Evolutionary conservation across 176 grass and related monocot genomes (phyloP).

Genomic region (Musa troglodytarum): DNA sequence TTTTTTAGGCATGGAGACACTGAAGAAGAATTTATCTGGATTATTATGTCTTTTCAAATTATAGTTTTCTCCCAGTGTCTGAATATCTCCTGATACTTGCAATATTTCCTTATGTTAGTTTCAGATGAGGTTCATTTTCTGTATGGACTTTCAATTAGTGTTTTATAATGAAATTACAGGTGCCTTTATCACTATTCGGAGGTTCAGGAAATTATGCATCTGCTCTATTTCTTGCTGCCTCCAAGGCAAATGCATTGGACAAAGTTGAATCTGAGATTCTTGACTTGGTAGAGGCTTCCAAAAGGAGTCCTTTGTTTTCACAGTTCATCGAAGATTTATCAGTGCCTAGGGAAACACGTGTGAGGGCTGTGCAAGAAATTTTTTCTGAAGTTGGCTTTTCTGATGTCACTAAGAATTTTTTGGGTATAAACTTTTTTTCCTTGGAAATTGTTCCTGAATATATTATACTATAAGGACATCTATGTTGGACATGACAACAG

Average conservation of each 20-base stretch:
- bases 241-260: slow-evolving; percentile 60
- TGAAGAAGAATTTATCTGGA: no score
- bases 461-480: no score
- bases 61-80: no score
- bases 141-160: no score
- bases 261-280: slow-evolving; percentile 79
- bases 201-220: slow-evolving; percentile 96
- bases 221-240: slow-evolving; percentile 73
- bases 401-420: slow-evolving; percentile 81
- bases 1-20: no score
- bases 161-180: slow-evolving; percentile 25
- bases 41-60: no score
- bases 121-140: no score
- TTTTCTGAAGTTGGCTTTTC: slow-evolving; percentile 75
- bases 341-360: slow-evolving; percentile 68
- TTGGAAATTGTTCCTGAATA: neutral
- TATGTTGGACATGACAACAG: no score
- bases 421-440: slow-evolving; percentile 29
- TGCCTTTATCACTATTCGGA: slow-evolving; percentile 62
- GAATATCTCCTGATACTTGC: no score
- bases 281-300: slow-evolving; percentile 62
- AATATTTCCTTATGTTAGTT: no score
- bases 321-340: slow-evolving; percentile 77
- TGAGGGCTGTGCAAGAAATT: slow-evolving; percentile 66
- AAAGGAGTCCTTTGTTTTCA: slow-evolving; percentile 71